phyloP scores from a whole-genome alignment of 2,329 filamentous ascomycete genomes.

The Xylariaceae sp. region DNA sequence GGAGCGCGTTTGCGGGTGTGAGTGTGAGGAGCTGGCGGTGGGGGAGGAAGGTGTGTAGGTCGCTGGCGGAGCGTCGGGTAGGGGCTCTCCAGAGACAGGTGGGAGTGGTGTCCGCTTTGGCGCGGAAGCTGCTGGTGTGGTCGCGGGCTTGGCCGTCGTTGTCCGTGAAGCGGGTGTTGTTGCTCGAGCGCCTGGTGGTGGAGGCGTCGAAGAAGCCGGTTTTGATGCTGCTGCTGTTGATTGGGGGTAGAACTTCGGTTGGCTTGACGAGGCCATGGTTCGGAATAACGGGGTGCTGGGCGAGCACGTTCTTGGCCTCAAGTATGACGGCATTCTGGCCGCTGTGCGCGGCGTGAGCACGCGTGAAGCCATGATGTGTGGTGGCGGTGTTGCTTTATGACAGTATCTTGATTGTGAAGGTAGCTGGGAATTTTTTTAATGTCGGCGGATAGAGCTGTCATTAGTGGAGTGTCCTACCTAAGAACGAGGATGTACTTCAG shows the following conservation, averaged over 20 bases:
- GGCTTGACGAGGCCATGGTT: constrained; percentile 13
- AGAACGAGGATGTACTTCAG: too few relatives aligned
- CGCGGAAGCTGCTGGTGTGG: constrained; percentile 5
- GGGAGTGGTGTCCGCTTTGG: constrained; percentile 22
- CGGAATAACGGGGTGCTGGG: too few relatives aligned
- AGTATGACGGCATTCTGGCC: constrained; percentile 8
- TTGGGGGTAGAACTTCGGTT: constrained; percentile 3
- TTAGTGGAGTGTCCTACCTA: too few relatives aligned
- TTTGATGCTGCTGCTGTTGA: constrained; percentile 12
- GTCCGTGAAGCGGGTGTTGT: constrained; percentile 7
- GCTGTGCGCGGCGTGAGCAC: constrained; percentile 21
- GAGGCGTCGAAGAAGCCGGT: constrained; percentile 9
- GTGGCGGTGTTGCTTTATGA: constrained; percentile 3
- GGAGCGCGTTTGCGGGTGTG: too few relatives aligned
- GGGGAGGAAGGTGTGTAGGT: neutral
- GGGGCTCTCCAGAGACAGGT: constrained; percentile 26
- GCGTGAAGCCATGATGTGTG: constrained; percentile 22
- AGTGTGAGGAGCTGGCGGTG: constrained; percentile 3
- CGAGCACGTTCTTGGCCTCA: constrained; percentile 7
- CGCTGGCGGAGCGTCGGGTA: constrained; percentile 25
- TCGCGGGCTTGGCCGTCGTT: constrained; percentile 9
- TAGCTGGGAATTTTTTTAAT: neutral
- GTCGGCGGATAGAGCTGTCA: too few relatives aligned
- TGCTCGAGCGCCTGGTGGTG: constrained; percentile 11
- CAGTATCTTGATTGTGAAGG: neutral